These are phyloP conservation scores for Lobosporangium transversale DNA, from an alignment of 192 early-diverging fungal species.

Conservation along the genomic window DNA sequence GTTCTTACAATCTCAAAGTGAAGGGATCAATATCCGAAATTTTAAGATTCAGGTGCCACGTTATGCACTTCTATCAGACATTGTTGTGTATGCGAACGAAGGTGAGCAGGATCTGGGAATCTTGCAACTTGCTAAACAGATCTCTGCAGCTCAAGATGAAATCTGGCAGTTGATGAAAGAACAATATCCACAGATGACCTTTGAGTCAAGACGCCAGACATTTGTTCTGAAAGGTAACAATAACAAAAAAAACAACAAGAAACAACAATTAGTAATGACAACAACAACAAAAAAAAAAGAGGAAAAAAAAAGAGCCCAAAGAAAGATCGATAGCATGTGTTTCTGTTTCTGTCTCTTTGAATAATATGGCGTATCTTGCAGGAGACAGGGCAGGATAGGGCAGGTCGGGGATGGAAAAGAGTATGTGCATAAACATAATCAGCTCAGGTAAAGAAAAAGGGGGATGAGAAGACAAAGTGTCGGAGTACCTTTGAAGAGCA, in stretches of 20 bases:
- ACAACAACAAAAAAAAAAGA: not conserved
- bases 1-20: conserved; percentile 40
- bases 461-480: too few relatives aligned
- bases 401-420: too few relatives aligned
- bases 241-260: not conserved
- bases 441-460: too few relatives aligned
- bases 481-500: too few relatives aligned
- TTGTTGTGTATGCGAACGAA: conserved; percentile 58
- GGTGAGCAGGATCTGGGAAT: conserved; percentile 34
- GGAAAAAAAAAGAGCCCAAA: not conserved
- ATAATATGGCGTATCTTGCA: too few relatives aligned
- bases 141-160: conserved; percentile 54
- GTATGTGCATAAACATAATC: too few relatives aligned
- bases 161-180: conserved; percentile 42
- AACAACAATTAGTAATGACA: not conserved
- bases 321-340: too few relatives aligned
- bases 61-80: conserved; percentile 61
- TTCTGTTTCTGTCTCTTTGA: too few relatives aligned
- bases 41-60: conserved; percentile 63
- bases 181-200: conserved; percentile 27
- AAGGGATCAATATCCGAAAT: conserved; percentile 65
- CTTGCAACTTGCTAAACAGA: conserved; percentile 52
- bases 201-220: conserved; percentile 47
- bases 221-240: conserved; percentile 59
- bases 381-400: too few relatives aligned